Evolutionary conservation across 2,329 filamentous ascomycete genomes (phyloP).

Genomic region (Colletotrichum tabaci): DNA sequence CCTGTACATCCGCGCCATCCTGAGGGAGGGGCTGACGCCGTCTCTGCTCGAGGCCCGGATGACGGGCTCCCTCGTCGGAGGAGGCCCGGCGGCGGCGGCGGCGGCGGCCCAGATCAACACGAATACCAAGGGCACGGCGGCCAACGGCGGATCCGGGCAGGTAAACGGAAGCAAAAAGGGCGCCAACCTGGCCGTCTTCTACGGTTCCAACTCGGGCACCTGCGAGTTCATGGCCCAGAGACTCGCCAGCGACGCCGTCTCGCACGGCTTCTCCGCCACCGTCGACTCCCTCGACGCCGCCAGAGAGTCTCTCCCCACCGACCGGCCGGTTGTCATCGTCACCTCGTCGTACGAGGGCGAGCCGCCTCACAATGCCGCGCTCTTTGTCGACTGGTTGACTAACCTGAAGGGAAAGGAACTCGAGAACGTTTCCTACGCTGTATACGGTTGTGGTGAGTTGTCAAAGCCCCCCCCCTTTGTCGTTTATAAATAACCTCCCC

Average conservation of each 20-base stretch:
- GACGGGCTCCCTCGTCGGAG: conserved; percentile 49
- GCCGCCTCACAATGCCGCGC: conserved; percentile 77
- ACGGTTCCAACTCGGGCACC: conserved; percentile 80
- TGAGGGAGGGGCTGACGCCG: conserved; percentile 60
- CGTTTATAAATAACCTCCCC: too few species aligned
- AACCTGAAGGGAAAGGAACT: conserved; percentile 62
- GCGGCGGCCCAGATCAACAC: background rate
- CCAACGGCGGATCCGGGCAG: background rate
- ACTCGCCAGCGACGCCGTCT: conserved; percentile 68
- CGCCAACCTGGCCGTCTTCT: conserved; percentile 71
- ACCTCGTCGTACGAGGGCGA: conserved; percentile 79
- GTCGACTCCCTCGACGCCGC: conserved; percentile 72
- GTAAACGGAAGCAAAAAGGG: conserved; percentile 31
- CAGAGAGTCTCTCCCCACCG: conserved; percentile 68
- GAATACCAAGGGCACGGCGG: background rate
- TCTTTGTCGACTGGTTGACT: conserved; percentile 76
- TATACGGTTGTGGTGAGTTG: conserved; percentile 73
- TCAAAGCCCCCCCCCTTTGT: accelerated
- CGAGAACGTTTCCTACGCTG: conserved; percentile 70
- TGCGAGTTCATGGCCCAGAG: conserved; percentile 76
- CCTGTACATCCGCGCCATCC: conserved; percentile 70
- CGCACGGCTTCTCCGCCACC: conserved; percentile 68
- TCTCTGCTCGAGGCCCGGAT: conserved; percentile 62
- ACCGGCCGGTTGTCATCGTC: conserved; percentile 73
- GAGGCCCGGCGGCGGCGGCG: background rate